phyloP scores from a whole-genome alignment of 2,329 filamentous ascomycete genomes.

The Sphaerulina populicola region DNA sequence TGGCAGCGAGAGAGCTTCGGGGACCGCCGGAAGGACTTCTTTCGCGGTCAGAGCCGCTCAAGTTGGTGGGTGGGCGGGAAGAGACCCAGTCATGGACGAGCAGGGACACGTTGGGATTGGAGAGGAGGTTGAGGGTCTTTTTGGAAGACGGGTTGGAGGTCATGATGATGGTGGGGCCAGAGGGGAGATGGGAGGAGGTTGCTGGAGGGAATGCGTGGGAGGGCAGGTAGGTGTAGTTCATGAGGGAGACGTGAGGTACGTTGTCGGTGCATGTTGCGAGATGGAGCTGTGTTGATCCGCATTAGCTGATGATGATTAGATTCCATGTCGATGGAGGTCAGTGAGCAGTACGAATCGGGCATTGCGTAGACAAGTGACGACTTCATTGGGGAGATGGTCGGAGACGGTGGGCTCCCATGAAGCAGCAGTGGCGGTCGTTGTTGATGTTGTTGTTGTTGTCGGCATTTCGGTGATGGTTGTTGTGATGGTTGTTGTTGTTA shows the following conservation, averaged over 20 bases:
- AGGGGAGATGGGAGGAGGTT: constrained; percentile 39
- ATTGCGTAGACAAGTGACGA: constrained; percentile 85
- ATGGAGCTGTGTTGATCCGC: constrained; percentile 58
- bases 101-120: constrained; percentile 80
- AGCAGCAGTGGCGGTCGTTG: constrained; percentile 23
- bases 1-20: constrained; percentile 66
- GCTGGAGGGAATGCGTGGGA: constrained; percentile 46
- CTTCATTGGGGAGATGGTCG: constrained; percentile 67
- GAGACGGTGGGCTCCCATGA: constrained; percentile 49
- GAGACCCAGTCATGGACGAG: constrained; percentile 99
- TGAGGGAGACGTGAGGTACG: constrained; percentile 83
- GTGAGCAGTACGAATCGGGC: constrained; percentile 67
- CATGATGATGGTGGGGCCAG: constrained; percentile 64
- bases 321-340: constrained; percentile 26
- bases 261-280: constrained; percentile 82
- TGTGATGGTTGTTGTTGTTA: not conserved
- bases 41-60: constrained; percentile 38
- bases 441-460: constrained; percentile 16
- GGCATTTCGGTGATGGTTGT: constrained; percentile 19
- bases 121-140: constrained; percentile 71
- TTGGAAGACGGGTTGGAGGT: constrained; percentile 73
- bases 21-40: constrained; percentile 56
- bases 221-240: constrained; percentile 98
- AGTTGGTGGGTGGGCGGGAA: constrained; percentile 65
- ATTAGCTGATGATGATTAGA: not conserved